These are phyloP conservation scores for Picea mariana DNA, from an alignment of 83 land plant species.

Conservation along the genomic window DNA sequence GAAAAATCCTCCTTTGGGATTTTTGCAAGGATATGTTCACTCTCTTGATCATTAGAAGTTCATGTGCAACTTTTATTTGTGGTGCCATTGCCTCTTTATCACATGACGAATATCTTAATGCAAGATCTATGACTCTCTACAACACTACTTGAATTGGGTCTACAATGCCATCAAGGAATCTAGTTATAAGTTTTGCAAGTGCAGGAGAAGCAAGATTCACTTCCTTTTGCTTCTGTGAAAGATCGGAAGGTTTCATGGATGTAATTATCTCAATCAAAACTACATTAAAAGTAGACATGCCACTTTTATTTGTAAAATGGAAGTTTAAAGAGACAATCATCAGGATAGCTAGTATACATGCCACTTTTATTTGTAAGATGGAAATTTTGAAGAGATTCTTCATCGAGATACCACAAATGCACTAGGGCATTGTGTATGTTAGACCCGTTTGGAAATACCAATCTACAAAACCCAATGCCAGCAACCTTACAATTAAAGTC, in stretches of 20 bases:
- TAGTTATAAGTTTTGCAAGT: constrained; percentile 46
- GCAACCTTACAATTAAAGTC: constrained; percentile 70
- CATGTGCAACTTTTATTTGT: constrained; percentile 64
- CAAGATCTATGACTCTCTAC: constrained; percentile 65
- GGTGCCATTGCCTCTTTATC: constrained; percentile 70
- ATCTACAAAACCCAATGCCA: constrained; percentile 71
- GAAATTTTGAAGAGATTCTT: constrained; percentile 72
- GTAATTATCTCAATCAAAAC: constrained; percentile 72
- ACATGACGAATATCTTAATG: constrained; percentile 70
- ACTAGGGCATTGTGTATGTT: constrained; percentile 74
- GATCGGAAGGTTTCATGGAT: constrained; percentile 63
- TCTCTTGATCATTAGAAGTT: constrained; percentile 41
- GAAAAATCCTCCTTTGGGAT: too few relatives aligned
- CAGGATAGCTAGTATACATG: constrained; percentile 38
- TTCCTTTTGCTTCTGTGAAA: constrained; percentile 43
- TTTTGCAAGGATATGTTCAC: too few relatives aligned
- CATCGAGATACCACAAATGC: constrained; percentile 83
- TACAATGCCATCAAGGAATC: constrained; percentile 62
- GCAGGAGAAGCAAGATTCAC: constrained; percentile 72
- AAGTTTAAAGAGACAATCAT: too few relatives aligned
- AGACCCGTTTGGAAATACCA: constrained; percentile 49
- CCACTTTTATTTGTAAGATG: constrained; percentile 78
- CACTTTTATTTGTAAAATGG: too few relatives aligned
- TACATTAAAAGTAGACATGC: constrained; percentile 52
- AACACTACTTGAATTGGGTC: constrained; percentile 52